These are phyloP conservation scores for Amanita phalloides DNA, from an alignment of 768 basidiomycete genomes.

Conservation along the genomic window DNA sequence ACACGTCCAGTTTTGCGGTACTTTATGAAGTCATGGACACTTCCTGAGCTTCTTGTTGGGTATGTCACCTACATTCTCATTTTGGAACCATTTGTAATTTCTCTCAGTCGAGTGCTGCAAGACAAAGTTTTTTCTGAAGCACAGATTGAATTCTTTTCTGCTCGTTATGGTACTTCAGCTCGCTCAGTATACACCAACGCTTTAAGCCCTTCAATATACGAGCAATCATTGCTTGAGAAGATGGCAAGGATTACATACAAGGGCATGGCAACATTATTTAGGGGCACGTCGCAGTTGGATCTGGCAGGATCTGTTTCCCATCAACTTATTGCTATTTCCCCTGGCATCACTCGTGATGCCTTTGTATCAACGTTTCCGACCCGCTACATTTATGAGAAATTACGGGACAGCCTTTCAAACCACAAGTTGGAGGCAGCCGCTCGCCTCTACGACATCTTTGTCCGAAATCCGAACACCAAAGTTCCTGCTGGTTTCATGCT, in stretches of 20 bases:
- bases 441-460: conserved; percentile 9
- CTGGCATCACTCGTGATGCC: conserved; percentile 6
- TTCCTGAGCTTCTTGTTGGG: conserved; percentile 8
- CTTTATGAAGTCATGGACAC: conserved; percentile 10
- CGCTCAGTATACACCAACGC: no score
- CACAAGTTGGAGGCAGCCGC: conserved; percentile 7
- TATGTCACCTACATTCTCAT: not conserved
- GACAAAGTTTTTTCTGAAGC: no score
- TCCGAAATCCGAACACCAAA: conserved; percentile 7
- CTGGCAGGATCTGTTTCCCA: no score
- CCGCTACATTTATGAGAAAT: conserved; percentile 9
- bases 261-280: conserved; percentile 1
- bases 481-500: conserved; percentile 9
- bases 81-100: not conserved
- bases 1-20: conserved; percentile 6
- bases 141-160: no score
- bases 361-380: conserved; percentile 7
- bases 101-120: not conserved
- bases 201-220: not conserved
- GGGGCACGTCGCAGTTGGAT: conserved; percentile 2
- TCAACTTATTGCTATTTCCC: conserved; percentile 8
- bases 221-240: conserved; percentile 1
- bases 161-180: no score
- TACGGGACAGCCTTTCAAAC: conserved; percentile 7
- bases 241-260: conserved; percentile 1